Evolutionary conservation across 1,284 basidiomycete species (phyloP).

Genomic region (Lentinus polychrous): DNA sequence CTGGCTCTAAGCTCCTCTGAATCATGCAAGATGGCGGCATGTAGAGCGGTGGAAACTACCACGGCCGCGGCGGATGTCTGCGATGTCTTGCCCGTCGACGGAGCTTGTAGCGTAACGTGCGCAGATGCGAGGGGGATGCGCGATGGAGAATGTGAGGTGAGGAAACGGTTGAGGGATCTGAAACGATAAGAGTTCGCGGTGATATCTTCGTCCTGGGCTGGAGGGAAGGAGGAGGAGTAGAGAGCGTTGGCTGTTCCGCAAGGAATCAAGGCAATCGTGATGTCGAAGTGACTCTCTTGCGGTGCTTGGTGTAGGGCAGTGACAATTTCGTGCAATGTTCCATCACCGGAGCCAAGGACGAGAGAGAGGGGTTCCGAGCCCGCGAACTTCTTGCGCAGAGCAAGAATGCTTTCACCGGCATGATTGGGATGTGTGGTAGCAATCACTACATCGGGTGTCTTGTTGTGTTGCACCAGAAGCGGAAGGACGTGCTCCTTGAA

Average conservation of each 20-base stretch:
- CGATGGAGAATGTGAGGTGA: constrained; percentile 34
- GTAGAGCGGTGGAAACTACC: constrained; percentile 76
- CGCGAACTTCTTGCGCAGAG: constrained; percentile 29
- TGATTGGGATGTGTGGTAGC: constrained; percentile 50
- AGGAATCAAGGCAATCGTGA: constrained; percentile 57
- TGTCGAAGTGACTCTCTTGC: constrained; percentile 1
- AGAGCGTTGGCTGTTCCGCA: constrained; percentile 94
- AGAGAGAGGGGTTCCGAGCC: constrained; percentile 31
- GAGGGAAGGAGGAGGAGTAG: constrained; percentile 61
- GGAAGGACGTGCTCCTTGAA: constrained; percentile 59
- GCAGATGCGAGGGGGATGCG: constrained; percentile 30
- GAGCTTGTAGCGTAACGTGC: constrained; percentile 21
- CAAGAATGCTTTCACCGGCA: constrained; percentile 47
- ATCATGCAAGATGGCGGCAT: constrained; percentile 79
- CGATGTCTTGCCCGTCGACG: constrained; percentile 4
- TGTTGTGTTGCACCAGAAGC: constrained; percentile 40
- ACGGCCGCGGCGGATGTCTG: constrained; percentile 44
- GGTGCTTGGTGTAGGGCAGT: constrained; percentile 41
- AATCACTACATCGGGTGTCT: constrained; percentile 33
- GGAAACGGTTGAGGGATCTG: constrained; percentile 41
- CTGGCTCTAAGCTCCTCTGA: constrained; percentile 68
- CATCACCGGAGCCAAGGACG: constrained; percentile 79
- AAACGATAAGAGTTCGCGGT: not conserved
- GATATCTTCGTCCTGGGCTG: constrained; percentile 16
- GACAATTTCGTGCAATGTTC: constrained; percentile 84